Percentiles rank a stretch among this genome's conserved stretches.
Conservation (phyloP, 83 land plant genomes). For the Larix sibirica region DNA sequence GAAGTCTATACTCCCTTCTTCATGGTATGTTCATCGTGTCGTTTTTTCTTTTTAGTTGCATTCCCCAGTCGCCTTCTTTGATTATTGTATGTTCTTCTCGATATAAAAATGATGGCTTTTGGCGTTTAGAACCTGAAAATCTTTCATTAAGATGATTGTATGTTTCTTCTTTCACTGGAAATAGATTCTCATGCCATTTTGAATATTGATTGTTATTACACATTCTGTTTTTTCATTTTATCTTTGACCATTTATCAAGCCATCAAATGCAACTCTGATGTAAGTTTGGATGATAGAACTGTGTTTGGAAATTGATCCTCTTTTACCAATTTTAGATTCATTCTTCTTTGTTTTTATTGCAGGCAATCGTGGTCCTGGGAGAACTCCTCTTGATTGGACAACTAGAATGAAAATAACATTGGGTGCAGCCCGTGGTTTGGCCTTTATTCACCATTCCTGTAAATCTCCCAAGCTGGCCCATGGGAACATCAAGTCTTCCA, state of each 20-base stretch:
- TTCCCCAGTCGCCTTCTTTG: neutral
- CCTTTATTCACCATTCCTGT: constrained; percentile 62
- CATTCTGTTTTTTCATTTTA: no score
- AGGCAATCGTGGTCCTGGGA: constrained; percentile 93
- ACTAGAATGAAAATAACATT: constrained; percentile 73
- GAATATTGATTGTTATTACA: no score
- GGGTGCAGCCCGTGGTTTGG: constrained; percentile 80
- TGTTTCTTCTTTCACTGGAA: no score
- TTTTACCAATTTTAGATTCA: no score
- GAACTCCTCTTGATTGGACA: constrained; percentile 90
- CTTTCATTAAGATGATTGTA: no score
- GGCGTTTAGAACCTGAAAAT: no score
- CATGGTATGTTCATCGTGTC: constrained; percentile 51
- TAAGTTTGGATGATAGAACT: neutral
- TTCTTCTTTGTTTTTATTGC: neutral
- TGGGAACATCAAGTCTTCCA: constrained; percentile 93
- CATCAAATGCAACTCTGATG: neutral
- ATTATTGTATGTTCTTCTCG: neutral
- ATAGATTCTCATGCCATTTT: no score
- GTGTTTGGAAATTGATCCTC: neutral
- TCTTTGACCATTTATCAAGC: neutral
- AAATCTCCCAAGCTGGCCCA: constrained; percentile 61
- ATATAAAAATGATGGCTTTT: no score
- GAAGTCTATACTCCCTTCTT: constrained; percentile 78
- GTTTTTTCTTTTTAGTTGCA: neutral